Evolutionary conservation across 148 eudicot genomes (phyloP).

Genomic region (Spergularia bocconei): DNA sequence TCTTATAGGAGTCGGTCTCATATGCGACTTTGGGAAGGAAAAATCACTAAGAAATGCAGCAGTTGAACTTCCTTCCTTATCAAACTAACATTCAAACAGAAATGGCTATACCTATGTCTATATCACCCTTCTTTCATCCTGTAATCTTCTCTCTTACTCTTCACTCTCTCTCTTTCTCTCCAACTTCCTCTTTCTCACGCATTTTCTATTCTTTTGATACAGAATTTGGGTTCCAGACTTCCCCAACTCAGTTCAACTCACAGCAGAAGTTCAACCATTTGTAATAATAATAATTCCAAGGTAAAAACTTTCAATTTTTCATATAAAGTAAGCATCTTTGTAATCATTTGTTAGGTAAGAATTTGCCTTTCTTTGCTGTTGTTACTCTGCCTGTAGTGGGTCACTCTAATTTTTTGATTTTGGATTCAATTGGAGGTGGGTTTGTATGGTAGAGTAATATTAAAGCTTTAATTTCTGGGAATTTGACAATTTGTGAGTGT

Average conservation of each 20-base stretch:
- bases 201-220: neutral
- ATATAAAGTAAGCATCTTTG: too few relatives aligned
- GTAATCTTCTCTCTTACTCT: neutral
- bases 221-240: constrained; percentile 8
- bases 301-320: neutral
- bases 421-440: neutral
- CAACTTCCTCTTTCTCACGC: neutral
- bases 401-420: neutral
- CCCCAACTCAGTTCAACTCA: neutral
- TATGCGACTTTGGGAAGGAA: too few relatives aligned
- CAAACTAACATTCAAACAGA: neutral
- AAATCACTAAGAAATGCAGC: neutral
- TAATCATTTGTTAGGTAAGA: too few relatives aligned
- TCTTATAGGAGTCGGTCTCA: too few relatives aligned
- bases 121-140: constrained; percentile 4
- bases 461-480: neutral
- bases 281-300: neutral
- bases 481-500: too few relatives aligned
- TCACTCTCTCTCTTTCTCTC: too few relatives aligned
- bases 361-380: neutral
- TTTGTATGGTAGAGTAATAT: neutral
- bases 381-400: too few relatives aligned
- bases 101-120: neutral
- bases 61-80: neutral
- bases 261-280: neutral